phyloP scores from a whole-genome alignment of 495 filamentous ascomycete genomes.

The Penicillium parvum region DNA sequence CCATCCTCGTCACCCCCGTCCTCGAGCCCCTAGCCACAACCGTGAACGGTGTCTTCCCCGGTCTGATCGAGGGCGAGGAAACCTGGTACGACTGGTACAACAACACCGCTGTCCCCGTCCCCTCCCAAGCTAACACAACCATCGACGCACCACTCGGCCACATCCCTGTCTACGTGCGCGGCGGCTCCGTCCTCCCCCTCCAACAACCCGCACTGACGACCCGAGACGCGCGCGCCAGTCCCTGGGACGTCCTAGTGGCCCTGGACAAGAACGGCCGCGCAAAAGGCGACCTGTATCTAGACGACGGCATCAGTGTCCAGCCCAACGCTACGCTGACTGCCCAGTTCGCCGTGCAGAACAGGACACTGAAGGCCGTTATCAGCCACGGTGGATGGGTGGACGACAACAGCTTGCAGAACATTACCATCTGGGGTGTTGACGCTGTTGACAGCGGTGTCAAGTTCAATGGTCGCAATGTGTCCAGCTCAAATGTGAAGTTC shows the following conservation, averaged over 20 bases:
- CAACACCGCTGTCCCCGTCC: slow-evolving; percentile 38
- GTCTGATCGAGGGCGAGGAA: slow-evolving; percentile 35
- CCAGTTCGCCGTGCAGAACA: not conserved
- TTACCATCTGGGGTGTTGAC: not conserved
- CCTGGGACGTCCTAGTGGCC: slow-evolving; percentile 10
- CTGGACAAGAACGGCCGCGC: slow-evolving; percentile 8
- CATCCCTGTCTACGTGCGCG: slow-evolving; percentile 63
- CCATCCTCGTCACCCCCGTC: slow-evolving; percentile 63
- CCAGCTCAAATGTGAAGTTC: not conserved
- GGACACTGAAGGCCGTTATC: not conserved
- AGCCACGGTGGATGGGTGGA: not conserved
- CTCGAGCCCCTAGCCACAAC: slow-evolving; percentile 41
- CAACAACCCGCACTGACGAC: slow-evolving; percentile 63
- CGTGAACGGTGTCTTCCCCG: slow-evolving; percentile 64
- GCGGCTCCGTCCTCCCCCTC: slow-evolving; percentile 55
- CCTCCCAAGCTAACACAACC: slow-evolving; percentile 52
- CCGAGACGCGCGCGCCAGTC: slow-evolving; percentile 28
- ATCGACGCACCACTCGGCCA: slow-evolving; percentile 63
- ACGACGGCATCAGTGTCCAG: slow-evolving; percentile 8
- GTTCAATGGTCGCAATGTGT: not conserved
- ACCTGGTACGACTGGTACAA: slow-evolving; percentile 74
- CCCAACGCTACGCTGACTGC: not conserved
- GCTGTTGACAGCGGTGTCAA: not conserved
- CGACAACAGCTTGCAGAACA: not conserved
- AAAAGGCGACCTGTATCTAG: slow-evolving; percentile 10